phyloP scores from a whole-genome alignment of 768 basidiomycete species.

The Auriscalpium microsporum region DNA sequence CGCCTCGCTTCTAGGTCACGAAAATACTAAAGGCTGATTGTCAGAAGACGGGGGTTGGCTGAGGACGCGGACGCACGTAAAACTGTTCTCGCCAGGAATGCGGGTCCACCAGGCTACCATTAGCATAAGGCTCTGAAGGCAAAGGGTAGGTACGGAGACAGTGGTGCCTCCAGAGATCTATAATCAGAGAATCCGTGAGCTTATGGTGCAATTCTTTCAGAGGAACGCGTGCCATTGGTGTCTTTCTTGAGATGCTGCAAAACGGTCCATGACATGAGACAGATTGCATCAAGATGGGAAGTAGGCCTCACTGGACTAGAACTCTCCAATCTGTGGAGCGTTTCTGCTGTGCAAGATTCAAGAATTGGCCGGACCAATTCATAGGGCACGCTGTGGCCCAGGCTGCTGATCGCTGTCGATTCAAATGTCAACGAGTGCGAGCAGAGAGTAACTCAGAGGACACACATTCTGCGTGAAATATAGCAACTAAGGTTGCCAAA shows the following conservation, averaged over 20 bases:
- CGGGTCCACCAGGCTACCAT: neutral
- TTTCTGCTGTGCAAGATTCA: slow-evolving; percentile 62
- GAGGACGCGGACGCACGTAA: slow-evolving; percentile 5
- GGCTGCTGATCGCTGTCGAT: slow-evolving; percentile 46
- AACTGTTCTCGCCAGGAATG: slow-evolving; percentile 11
- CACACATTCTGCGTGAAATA: slow-evolving; percentile 54
- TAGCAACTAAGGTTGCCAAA: slow-evolving; percentile 37
- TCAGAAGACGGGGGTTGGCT: slow-evolving; percentile 2
- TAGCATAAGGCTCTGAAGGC: slow-evolving; percentile 2
- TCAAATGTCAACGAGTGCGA: neutral
- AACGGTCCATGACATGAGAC: neutral
- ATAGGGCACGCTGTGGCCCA: slow-evolving; percentile 58
- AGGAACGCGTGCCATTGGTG: slow-evolving; percentile 13
- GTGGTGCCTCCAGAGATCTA: slow-evolving; percentile 16
- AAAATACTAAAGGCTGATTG: slow-evolving; percentile 19
- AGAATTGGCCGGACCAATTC: slow-evolving; percentile 65
- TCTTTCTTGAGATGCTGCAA: slow-evolving; percentile 11
- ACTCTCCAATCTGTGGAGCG: slow-evolving; percentile 59
- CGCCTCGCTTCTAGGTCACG: slow-evolving; percentile 53
- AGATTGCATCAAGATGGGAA: neutral
- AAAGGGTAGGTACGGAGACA: slow-evolving; percentile 7
- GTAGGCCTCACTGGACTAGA: slow-evolving; percentile 53
- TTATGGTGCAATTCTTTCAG: neutral
- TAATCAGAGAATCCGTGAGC: neutral
- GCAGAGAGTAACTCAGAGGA: slow-evolving; percentile 4